These are phyloP conservation scores for Suillus fuscotomentosus DNA, from an alignment of 768 basidiomycete species.

Conservation along the genomic window DNA sequence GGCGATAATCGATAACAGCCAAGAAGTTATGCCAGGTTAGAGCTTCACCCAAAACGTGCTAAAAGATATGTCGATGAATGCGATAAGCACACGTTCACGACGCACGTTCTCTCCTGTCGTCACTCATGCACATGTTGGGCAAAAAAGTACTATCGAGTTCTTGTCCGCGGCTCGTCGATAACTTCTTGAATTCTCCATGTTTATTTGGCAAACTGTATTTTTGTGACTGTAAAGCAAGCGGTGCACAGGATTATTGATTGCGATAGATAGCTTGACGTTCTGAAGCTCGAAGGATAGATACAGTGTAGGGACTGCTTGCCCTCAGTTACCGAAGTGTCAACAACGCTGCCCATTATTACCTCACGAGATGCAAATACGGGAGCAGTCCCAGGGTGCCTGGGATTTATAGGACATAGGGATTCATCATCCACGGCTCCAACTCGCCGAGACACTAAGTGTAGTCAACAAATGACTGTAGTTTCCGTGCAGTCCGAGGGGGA, in stretches of 20 bases:
- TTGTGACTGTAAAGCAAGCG: neutral
- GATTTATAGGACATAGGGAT: neutral
- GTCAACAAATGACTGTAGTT: conserved; percentile 72
- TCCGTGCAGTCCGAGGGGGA: conserved; percentile 62
- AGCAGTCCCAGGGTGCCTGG: neutral
- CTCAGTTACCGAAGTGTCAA: neutral
- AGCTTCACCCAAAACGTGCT: neutral
- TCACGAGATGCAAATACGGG: neutral
- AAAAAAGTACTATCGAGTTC: neutral
- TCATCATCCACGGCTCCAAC: neutral
- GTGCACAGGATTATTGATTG: neutral
- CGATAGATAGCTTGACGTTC: neutral
- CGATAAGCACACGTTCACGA: neutral
- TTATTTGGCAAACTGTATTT: neutral
- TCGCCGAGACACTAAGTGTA: conserved; percentile 38
- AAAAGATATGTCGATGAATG: neutral
- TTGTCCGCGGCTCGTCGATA: neutral
- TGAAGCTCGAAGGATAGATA: neutral
- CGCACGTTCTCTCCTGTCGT: neutral
- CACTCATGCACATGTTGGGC: neutral
- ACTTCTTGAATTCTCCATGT: neutral
- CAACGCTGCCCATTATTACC: neutral
- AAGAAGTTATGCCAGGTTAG: neutral
- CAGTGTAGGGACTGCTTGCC: neutral
- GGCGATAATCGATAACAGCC: neutral